Evolutionary conservation across 441 rosid species (phyloP), one percentile per base, ranked within the genome.

Genomic region (Gossypium schwendimanii): DNA sequence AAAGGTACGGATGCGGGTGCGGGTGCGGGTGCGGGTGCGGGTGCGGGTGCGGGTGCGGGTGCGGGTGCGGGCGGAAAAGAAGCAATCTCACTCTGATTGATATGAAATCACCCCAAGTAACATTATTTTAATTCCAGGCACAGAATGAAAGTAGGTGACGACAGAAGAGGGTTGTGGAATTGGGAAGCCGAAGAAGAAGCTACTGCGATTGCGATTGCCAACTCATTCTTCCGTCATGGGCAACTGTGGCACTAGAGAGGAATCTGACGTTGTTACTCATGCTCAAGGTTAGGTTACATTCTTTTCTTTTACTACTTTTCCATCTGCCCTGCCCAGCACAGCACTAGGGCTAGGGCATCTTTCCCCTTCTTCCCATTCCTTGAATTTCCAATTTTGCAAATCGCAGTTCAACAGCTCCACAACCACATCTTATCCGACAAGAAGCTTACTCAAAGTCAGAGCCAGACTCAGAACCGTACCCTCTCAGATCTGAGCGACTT

Each of bases 231-330:
- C 49, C 75, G 39, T 69, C 69, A 91, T 93, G 99, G 98, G 98
- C 66, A 93, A 91, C 85, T 96, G 98, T 62, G 97, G 97, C 65
- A 96, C 97, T 73, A 83, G 96, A 84, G 99, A 93, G 83, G 98
- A 96, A 79, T 87, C 96, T 77, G 95, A 91, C 68, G 89, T 85
- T 79, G 97, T 90, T 77, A 81, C 92, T 80, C 8, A 59, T 26
- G 97, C 93, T 79, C 98, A 95, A 91, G 93, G 97, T 88, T 75
- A 20, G 74, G 73, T 10, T 12, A 11, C 28, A 4, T 59, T 59
- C 0, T 3, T 14, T 26, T 23, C 8, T 26, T 24, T 58, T 20
- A 58, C 14, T 58, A 18, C 26, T 21, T 20, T 9, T 55, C 17
- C 52, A 45, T 28, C 33, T 28, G 33, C 33, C 1, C 6, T 28